A percentile compares a stretch with the other conserved stretches of the same genome.
These are phyloP conservation scores for Fusarium succisae DNA, from an alignment of 2,329 filamentous ascomycete species.

Conservation along the genomic window DNA sequence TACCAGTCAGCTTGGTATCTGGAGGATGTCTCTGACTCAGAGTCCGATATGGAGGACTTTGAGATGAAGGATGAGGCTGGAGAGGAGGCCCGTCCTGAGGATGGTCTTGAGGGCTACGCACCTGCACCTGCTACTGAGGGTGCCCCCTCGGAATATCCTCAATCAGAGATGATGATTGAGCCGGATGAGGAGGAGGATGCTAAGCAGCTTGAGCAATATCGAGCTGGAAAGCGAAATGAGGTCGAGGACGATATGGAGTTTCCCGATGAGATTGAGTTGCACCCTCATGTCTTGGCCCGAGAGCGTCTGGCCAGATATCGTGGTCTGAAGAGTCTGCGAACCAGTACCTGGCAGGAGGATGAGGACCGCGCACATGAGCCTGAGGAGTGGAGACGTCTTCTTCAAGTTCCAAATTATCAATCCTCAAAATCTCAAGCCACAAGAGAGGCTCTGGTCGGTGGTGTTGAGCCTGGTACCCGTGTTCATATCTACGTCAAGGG, in stretches of 20 bases:
- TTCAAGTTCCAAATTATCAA: conserved; percentile 91
- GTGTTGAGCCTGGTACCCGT: conserved; percentile 83
- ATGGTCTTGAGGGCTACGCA: conserved; percentile 78
- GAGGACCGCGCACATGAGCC: conserved; percentile 90
- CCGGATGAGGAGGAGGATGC: conserved; percentile 84
- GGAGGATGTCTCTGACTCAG: conserved; percentile 81
- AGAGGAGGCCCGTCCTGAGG: conserved; percentile 76
- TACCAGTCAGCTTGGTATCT: conserved; percentile 97
- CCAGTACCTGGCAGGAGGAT: conserved; percentile 87
- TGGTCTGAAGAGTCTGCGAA: conserved; percentile 89
- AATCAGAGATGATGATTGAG: conserved; percentile 90
- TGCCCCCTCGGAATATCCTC: conserved; percentile 87
- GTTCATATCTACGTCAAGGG: conserved; percentile 79
- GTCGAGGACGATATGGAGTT: conserved; percentile 93
- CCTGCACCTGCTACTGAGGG: conserved; percentile 77
- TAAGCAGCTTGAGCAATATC: conserved; percentile 82
- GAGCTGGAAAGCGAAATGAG: conserved; percentile 79
- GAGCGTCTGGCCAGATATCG: conserved; percentile 89
- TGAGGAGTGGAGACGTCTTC: conserved; percentile 85
- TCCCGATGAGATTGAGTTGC: conserved; percentile 95
- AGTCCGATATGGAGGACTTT: conserved; percentile 80
- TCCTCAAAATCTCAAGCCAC: conserved; percentile 79
- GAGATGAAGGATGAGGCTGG: conserved; percentile 67
- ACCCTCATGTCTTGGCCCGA: conserved; percentile 83
- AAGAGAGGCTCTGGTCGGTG: conserved; percentile 87